Percentiles rank a stretch among this genome's conserved stretches.
Evolutionary conservation across 2,329 filamentous ascomycete genomes (phyloP).

Genomic region (Microascus cirrosus): DNA sequence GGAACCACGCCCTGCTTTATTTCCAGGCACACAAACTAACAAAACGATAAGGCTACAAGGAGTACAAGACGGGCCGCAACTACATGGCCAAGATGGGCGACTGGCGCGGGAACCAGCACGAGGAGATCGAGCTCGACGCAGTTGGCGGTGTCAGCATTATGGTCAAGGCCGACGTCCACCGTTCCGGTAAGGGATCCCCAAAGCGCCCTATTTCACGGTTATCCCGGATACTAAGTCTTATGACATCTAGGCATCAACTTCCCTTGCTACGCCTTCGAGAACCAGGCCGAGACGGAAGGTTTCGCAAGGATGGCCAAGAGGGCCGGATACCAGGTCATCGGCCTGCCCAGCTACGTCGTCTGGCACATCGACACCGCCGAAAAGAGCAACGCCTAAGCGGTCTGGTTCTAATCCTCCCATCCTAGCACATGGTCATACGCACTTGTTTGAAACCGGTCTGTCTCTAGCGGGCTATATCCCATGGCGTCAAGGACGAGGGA

Average conservation of each 20-base stretch:
- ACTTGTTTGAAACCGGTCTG: neutral
- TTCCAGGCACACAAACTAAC: conserved; percentile 8
- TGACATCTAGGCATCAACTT: conserved; percentile 75
- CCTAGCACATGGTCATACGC: neutral
- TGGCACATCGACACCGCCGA: conserved; percentile 98
- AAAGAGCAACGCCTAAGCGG: conserved; percentile 59
- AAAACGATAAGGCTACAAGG: conserved; percentile 62
- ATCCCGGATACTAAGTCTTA: conserved; percentile 6
- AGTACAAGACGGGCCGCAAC: conserved; percentile 80
- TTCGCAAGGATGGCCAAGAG: conserved; percentile 98
- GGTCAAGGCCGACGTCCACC: conserved; percentile 94
- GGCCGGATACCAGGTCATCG: conserved; percentile 84
- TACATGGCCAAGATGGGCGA: conserved; percentile 90
- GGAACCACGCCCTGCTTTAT: neutral
- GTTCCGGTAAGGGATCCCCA: conserved; percentile 55
- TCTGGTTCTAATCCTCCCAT: neutral
- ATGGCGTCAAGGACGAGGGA: no score
- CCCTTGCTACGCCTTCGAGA: conserved; percentile 91
- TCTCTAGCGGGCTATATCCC: neutral
- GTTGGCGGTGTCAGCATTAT: conserved; percentile 96
- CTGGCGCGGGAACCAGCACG: conserved; percentile 83
- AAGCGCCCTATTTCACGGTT: neutral
- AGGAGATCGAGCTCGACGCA: conserved; percentile 85
- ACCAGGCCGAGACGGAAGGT: conserved; percentile 96
- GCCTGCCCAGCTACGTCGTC: conserved; percentile 92